Base-by-base conservation (phyloP, 176 grass and related monocot genomes). In the Cymbopogon citratus region DNA sequence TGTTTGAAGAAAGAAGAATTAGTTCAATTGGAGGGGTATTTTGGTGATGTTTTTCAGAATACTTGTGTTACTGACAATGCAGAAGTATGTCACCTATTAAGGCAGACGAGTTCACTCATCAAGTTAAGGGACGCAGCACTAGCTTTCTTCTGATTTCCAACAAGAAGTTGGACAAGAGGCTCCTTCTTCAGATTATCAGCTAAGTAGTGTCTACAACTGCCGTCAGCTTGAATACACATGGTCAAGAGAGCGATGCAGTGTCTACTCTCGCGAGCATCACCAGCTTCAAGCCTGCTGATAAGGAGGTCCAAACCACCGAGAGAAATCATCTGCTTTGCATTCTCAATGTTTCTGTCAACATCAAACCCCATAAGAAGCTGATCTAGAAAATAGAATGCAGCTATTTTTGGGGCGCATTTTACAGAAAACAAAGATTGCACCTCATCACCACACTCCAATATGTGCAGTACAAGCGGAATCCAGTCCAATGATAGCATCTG, bases 401-500 rank as follows among this genome's bases (percentile, higher is more conserved):
- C 89, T 73, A 86, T 25, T 84, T 91, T 93, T 26, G 96, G 92
- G 80, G 79, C 71, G 33, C 89, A 93, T 90, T 90, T 88, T 61
- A 95, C 57, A 68, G 57, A 88, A 86, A 87, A 93, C 44, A 92
- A 80, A 77, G 70, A 86, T 64, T 93, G 96, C 43, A 89, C 51
- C 73, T 93, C 84, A 64, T 95, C 87, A 15, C 90, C 96, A 36
- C 81, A 88, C 61, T 99, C 92, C 85, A 99, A 76, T 85, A 99
- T 81, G 66, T 72, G 83, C 65, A 99, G 62, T 45, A 93, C 93
- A 77, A 95, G 73, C 24, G 93, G 87, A 70, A 99, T 85, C 96
- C 96, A 99, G 77, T 99, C 96, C 77, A 91, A 71, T 11, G 92
- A 95, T 64, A 99, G 71, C 96, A 99, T 99, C 69, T 99, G 96